Evolutionary conservation across 495 filamentous ascomycete genomes (phyloP).

Genomic region (Choiromyces venosus): DNA sequence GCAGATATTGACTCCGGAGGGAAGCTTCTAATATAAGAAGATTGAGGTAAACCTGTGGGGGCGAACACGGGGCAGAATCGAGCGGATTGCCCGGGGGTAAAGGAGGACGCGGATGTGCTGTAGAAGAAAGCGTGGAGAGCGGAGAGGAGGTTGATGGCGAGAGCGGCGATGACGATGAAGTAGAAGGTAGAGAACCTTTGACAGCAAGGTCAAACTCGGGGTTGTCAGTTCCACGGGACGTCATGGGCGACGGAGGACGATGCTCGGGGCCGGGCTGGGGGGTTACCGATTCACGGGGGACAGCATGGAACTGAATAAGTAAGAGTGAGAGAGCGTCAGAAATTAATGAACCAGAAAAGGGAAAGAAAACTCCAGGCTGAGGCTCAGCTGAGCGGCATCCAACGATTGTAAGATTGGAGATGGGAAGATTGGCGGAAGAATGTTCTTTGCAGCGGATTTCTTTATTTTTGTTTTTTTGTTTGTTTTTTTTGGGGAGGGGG

Average conservation of each 20-base stretch:
- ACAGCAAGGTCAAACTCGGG: conserved; percentile 43
- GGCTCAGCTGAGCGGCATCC: not conserved
- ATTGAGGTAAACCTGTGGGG: conserved; percentile 97
- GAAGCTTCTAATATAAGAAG: conserved; percentile 94
- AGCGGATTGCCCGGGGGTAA: conserved; percentile 62
- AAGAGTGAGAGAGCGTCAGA: not conserved
- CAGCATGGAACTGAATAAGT: not conserved
- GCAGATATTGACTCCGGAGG: conserved; percentile 84
- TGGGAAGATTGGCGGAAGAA: not conserved
- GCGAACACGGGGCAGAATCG: conserved; percentile 75
- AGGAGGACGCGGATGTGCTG: conserved; percentile 42
- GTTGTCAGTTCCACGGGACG: conserved; percentile 39
- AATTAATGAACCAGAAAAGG: not conserved
- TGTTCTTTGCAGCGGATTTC: not conserved
- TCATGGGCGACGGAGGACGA: conserved; percentile 45
- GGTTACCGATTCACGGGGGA: not conserved
- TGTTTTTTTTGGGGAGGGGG: not conserved
- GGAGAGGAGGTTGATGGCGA: conserved; percentile 41
- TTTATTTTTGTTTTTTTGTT: not conserved
- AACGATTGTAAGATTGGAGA: not conserved
- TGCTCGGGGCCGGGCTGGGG: not conserved
- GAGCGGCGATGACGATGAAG: conserved; percentile 39
- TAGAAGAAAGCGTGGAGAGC: conserved; percentile 46
- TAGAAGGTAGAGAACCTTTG: conserved; percentile 65
- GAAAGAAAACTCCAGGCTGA: not conserved